A percentile compares a stretch with the other conserved stretches of the same genome.
Evolutionary conservation across 306 rosid genomes (phyloP).

Genomic region (Vigna hirtella): DNA sequence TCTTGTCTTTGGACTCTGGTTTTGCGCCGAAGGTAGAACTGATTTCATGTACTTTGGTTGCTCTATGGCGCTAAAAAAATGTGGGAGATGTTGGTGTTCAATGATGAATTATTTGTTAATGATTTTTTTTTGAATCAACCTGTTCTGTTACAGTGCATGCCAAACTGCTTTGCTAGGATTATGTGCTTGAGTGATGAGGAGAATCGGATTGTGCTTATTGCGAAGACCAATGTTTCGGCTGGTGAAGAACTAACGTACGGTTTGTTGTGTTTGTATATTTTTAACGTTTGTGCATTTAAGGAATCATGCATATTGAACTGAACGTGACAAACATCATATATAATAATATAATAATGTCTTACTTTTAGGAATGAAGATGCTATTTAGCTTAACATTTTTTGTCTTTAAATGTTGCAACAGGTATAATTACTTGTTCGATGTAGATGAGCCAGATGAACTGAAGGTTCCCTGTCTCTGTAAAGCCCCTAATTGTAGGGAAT

Average conservation of each 20-base stretch:
- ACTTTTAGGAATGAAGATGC: neutral
- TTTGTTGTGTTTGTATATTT: constrained; percentile 30
- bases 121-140: constrained; percentile 23
- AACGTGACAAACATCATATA: constrained; percentile 16
- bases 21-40: constrained; percentile 2
- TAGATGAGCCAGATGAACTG: constrained; percentile 72
- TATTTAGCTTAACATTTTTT: constrained; percentile 19
- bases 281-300: neutral
- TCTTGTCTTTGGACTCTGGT: constrained; percentile 31
- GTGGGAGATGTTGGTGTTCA: neutral
- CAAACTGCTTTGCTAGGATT: constrained; percentile 95
- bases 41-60: constrained; percentile 28
- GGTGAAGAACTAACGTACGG: constrained; percentile 94
- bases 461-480: constrained; percentile 86
- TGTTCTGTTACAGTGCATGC: constrained; percentile 80
- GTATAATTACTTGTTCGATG: constrained; percentile 88
- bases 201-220: constrained; percentile 83
- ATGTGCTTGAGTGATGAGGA: constrained; percentile 65
- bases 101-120: constrained; percentile 14
- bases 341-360: neutral
- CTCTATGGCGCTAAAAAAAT: neutral
- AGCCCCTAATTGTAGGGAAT: constrained; percentile 74
- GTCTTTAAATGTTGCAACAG: constrained; percentile 52
- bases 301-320: constrained; percentile 16
- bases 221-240: constrained; percentile 72